Conservation (phyloP, 2,329 filamentous ascomycete species). For the Penicillium sp. region DNA sequence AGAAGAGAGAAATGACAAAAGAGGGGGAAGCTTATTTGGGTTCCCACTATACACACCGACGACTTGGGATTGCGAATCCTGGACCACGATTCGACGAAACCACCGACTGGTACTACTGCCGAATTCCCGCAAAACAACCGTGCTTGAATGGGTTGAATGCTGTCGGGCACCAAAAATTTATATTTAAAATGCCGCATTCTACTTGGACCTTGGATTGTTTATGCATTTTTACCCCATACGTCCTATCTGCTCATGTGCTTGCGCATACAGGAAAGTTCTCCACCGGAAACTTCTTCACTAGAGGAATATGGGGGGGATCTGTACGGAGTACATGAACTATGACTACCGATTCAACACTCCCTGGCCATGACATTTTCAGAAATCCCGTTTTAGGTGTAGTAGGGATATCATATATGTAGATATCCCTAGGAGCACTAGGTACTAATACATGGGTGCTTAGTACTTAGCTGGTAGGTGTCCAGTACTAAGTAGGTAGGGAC, state of each 20-base stretch:
- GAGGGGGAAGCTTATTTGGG: background rate
- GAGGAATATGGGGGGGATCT: no score
- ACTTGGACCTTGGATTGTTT: background rate
- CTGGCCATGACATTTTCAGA: no score
- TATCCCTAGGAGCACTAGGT: no score
- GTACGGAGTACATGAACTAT: no score
- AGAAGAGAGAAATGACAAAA: background rate
- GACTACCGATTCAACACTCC: no score
- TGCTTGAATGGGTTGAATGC: background rate
- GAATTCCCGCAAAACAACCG: constrained; percentile 4
- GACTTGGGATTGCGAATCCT: constrained; percentile 10
- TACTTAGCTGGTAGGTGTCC: no score
- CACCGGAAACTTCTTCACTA: background rate
- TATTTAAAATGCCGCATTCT: constrained; percentile 1
- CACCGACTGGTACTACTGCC: constrained; percentile 13
- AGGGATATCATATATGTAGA: no score
- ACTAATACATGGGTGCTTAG: no score
- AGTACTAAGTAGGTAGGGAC: background rate
- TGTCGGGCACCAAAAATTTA: constrained; percentile 1
- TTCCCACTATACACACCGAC: constrained; percentile 10
- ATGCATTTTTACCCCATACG: background rate
- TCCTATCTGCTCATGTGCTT: background rate
- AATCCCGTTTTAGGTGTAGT: no score
- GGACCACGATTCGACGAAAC: constrained; percentile 24
- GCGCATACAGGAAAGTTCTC: background rate